phyloP scores from a whole-genome alignment of 345 rosid genomes.

The Balakata baccata region DNA sequence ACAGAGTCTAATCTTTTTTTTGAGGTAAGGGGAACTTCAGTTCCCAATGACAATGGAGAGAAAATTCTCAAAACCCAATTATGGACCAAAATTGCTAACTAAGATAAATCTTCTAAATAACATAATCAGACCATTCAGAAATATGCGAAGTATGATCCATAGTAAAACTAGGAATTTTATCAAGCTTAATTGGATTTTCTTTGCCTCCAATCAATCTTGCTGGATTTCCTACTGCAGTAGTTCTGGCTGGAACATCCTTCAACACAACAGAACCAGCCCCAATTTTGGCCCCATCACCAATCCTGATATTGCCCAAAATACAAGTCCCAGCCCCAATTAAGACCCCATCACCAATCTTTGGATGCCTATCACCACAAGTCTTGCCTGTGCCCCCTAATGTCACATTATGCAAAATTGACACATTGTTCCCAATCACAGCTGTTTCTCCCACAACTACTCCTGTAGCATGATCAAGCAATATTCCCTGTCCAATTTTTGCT shows the following conservation, averaged over 20 bases:
- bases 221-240: conserved; percentile 92
- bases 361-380: conserved; percentile 77
- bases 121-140: conserved; percentile 87
- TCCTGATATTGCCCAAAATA: conserved; percentile 72
- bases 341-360: conserved; percentile 94
- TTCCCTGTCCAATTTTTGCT: conserved; percentile 67
- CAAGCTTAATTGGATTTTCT: conserved; percentile 66
- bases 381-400: conserved; percentile 95
- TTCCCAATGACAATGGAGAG: not conserved
- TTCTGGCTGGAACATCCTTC: conserved; percentile 71
- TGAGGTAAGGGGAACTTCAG: no score
- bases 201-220: conserved; percentile 92
- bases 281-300: conserved; percentile 95
- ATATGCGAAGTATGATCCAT: conserved; percentile 93
- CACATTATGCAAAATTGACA: conserved; percentile 83
- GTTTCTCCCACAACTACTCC: conserved; percentile 89
- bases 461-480: conserved; percentile 79
- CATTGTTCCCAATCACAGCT: conserved; percentile 82
- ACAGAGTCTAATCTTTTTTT: no score
- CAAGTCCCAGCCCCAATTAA: conserved; percentile 92
- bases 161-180: conserved; percentile 76
- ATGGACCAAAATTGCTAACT: not conserved
- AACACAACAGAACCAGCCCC: conserved; percentile 91
- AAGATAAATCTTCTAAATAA: conserved; percentile 41
- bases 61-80: conserved; percentile 8